phyloP scores from a whole-genome alignment of 108 stramenopile genomes.

The Nannochloropsis granulata region DNA sequence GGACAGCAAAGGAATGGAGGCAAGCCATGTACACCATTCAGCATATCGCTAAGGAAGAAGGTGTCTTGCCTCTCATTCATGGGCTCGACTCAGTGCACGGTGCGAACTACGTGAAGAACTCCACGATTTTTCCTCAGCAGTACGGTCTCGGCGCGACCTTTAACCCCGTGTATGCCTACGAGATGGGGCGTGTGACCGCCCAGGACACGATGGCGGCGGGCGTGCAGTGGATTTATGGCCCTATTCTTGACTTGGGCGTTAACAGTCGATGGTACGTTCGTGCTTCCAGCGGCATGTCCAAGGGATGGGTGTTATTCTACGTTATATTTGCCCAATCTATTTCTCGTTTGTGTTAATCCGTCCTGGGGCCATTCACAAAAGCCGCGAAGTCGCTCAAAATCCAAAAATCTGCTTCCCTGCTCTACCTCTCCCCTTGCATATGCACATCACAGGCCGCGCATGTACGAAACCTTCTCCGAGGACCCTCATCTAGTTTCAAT shows the following conservation, averaged over 20 bases:
- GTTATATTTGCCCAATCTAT: too few relatives aligned
- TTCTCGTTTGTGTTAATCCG: too few relatives aligned
- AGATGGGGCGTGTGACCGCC: constrained; percentile 45
- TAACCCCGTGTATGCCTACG: neutral
- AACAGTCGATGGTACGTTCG: constrained; percentile 43
- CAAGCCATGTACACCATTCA: neutral
- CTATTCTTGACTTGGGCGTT: constrained; percentile 54
- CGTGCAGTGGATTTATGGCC: constrained; percentile 63
- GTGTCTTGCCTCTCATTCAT: neutral
- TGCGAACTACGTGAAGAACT: neutral
- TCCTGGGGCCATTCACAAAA: too few relatives aligned
- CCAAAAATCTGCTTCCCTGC: too few relatives aligned
- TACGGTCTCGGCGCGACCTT: neutral
- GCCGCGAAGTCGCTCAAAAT: too few relatives aligned
- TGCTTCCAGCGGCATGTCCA: too few relatives aligned
- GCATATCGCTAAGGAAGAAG: neutral
- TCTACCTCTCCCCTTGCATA: too few relatives aligned
- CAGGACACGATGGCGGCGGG: constrained; percentile 54
- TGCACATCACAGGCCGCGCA: constrained; percentile 12
- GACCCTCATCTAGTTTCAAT: constrained; percentile 49
- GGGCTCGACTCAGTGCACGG: neutral
- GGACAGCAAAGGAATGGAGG: neutral
- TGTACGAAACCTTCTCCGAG: constrained; percentile 74
- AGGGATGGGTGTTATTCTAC: too few relatives aligned
- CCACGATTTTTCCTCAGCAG: neutral